A percentile compares a stretch with the other conserved stretches of the same genome.
Evolutionary conservation across 306 rosid genomes (phyloP).

Genomic region (Rubus idaeus): DNA sequence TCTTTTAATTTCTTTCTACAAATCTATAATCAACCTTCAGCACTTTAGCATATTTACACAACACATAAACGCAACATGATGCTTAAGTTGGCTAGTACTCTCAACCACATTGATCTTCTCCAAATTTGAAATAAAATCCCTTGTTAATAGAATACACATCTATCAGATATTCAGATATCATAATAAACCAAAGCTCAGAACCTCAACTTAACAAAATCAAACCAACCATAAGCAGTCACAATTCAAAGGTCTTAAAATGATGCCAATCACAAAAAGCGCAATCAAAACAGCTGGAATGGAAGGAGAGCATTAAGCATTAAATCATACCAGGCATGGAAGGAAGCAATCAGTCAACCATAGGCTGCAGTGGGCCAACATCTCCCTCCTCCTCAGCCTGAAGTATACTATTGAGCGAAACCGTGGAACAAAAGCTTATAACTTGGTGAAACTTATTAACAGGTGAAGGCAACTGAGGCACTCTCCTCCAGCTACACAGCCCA

Average conservation of each 20-base stretch:
- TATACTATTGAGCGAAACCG: slow-evolving; percentile 48
- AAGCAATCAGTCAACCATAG: slow-evolving; percentile 21
- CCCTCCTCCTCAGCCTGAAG: slow-evolving; percentile 41
- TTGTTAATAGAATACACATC: background rate
- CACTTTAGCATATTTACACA: background rate
- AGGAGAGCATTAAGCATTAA: background rate
- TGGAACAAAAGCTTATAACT: slow-evolving; percentile 71
- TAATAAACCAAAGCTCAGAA: background rate
- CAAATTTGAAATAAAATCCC: background rate
- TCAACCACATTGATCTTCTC: background rate
- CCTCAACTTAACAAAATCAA: background rate
- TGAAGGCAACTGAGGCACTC: slow-evolving; percentile 67
- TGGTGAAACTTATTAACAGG: slow-evolving; percentile 71
- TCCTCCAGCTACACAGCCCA: slow-evolving; percentile 61
- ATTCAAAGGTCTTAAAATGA: background rate
- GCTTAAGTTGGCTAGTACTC: background rate
- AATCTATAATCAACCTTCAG: background rate
- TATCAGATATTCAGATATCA: background rate
- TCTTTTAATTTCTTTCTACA: background rate
- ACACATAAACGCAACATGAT: background rate
- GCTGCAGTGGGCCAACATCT: slow-evolving; percentile 22
- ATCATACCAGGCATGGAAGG: slow-evolving; percentile 29
- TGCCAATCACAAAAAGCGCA: background rate
- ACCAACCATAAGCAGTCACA: background rate
- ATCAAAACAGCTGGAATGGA: background rate